Percentiles rank a stretch among this genome's conserved stretches.
Conservation (phyloP, 2,329 filamentous ascomycete genomes). For the Penicillium capsulatum region DNA sequence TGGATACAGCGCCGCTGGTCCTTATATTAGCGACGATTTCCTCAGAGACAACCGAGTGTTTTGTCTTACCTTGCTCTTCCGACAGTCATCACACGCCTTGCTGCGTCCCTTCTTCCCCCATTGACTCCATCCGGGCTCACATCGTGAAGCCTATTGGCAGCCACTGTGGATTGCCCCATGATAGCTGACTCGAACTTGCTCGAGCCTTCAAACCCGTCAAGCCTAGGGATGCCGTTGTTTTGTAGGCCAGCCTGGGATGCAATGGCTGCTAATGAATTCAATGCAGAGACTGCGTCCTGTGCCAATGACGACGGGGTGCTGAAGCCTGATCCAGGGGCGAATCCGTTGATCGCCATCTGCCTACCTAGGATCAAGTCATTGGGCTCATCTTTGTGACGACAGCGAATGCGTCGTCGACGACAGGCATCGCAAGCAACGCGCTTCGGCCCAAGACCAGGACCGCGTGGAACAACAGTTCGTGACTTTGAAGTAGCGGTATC, state of each 20-base stretch:
- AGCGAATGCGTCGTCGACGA: conserved; percentile 58
- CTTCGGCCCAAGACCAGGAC: conserved; percentile 58
- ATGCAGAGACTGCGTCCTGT: conserved; percentile 38
- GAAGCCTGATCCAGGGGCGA: conserved; percentile 25
- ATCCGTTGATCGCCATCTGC: conserved; percentile 29
- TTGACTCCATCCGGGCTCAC: conserved; percentile 31
- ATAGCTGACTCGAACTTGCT: conserved; percentile 25
- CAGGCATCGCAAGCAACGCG: conserved; percentile 59
- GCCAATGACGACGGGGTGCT: conserved; percentile 33
- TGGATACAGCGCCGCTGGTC: conserved; percentile 62
- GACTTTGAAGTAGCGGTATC: conserved; percentile 31
- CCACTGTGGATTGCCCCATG: conserved; percentile 26
- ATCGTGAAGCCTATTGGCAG: conserved; percentile 27
- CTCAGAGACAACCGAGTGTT: conserved; percentile 2
- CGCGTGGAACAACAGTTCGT: conserved; percentile 51
- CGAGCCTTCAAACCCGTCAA: conserved; percentile 30
- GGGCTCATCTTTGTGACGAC: conserved; percentile 59
- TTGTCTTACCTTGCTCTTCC: conserved; percentile 60
- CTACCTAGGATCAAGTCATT: conserved; percentile 27
- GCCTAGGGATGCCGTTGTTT: conserved; percentile 20
- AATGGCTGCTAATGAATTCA: conserved; percentile 39
- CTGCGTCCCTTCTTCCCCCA: conserved; percentile 55
- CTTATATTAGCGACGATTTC: conserved; percentile 15
- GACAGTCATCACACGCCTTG: conserved; percentile 63
- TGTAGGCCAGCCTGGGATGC: conserved; percentile 35